Conservation (phyloP, 2,329 filamentous ascomycete genomes). For the Westerdykella sp. region DNA sequence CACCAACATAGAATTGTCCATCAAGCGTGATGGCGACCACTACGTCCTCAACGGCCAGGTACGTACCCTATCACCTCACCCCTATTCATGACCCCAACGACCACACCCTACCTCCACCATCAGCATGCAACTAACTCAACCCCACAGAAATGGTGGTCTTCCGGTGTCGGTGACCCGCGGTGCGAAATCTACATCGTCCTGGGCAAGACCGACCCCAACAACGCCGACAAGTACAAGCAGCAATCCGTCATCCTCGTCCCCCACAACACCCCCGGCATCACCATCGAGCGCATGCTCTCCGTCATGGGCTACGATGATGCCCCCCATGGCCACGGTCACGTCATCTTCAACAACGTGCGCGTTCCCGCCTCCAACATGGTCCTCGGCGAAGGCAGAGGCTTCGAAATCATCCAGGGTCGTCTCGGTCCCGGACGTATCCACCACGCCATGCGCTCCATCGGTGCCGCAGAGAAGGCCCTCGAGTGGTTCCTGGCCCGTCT, state of each 20-base stretch:
- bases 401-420: constrained; percentile 97
- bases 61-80: constrained; percentile 17
- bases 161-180: constrained; percentile 84
- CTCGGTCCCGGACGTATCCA: constrained; percentile 95
- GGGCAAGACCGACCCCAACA: constrained; percentile 77
- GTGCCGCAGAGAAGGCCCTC: constrained; percentile 80
- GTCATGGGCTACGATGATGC: constrained; percentile 97
- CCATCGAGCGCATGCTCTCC: constrained; percentile 85
- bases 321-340: constrained; percentile 94
- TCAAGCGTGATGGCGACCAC: constrained; percentile 74
- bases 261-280: constrained; percentile 73
- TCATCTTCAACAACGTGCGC: constrained; percentile 82
- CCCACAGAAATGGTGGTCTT: constrained; percentile 97
- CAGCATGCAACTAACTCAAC: constrained; percentile 43
- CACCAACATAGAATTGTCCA: constrained; percentile 82
- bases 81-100: not conserved
- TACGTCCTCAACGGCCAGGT: constrained; percentile 87
- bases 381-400: constrained; percentile 86
- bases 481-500: constrained; percentile 93
- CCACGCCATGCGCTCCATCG: constrained; percentile 94
- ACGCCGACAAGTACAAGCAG: constrained; percentile 75
- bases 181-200: constrained; percentile 95
- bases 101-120: not conserved
- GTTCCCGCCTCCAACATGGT: constrained; percentile 80
- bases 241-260: constrained; percentile 92